These are phyloP conservation scores for Colletotrichum caudatum DNA, from an alignment of 2,329 filamentous ascomycete genomes.

Conservation along the genomic window DNA sequence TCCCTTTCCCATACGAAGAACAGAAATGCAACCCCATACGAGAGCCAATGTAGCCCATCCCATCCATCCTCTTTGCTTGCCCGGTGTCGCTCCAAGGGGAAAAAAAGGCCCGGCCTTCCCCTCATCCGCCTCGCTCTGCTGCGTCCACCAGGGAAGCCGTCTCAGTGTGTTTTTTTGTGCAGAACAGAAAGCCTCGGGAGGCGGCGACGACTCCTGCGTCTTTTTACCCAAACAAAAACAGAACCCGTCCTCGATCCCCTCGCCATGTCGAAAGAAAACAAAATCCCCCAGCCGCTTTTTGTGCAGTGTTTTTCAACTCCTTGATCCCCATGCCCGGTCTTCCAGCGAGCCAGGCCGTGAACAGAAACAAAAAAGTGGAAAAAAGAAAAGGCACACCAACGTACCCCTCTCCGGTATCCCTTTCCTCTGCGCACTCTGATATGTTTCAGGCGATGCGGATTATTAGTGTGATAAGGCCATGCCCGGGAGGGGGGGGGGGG, in stretches of 20 bases:
- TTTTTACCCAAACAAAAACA: not conserved
- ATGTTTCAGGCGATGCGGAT: conserved; percentile 10
- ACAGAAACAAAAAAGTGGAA: conserved; percentile 1
- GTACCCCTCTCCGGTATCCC: not conserved
- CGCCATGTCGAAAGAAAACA: not conserved
- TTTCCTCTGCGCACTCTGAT: not conserved
- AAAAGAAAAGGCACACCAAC: not conserved
- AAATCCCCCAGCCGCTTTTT: not conserved
- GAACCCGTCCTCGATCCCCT: not conserved
- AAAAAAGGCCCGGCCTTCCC: conserved; percentile 39
- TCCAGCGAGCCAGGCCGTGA: conserved; percentile 32
- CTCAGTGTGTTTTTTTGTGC: not conserved
- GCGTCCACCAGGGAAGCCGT: conserved; percentile 4
- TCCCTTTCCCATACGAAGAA: conserved; percentile 3
- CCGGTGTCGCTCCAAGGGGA: not conserved
- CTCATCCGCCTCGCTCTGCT: not conserved
- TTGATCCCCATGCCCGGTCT: conserved; percentile 25
- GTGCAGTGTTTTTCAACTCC: conserved; percentile 13
- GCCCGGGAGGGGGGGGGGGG: not conserved
- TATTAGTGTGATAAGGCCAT: conserved; percentile 34
- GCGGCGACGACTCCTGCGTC: conserved; percentile 11
- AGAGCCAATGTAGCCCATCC: not conserved
- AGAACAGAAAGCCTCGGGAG: not conserved
- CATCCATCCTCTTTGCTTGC: not conserved
- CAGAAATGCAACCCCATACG: not conserved